Evolutionary conservation across 2,329 filamentous ascomycete species (phyloP), one percentile per base, ranked within the genome.

Genomic region (Dothidotthia symphoricarpi): DNA sequence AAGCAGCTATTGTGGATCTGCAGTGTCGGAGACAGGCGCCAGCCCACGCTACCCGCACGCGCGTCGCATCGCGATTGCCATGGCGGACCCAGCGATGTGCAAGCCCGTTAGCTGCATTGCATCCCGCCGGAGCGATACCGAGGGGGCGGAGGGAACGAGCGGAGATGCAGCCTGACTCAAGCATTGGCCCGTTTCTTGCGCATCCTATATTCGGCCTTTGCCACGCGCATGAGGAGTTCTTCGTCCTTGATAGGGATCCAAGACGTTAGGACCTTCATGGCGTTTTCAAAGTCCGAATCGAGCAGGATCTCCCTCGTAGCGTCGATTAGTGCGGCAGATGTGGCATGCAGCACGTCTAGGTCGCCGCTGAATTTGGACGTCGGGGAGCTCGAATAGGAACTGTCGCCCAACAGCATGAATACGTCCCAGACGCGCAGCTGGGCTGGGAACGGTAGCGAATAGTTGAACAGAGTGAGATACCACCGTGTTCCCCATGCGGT

Each of bases 361-460:
- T 88, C 86, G 26, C 80, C 77, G 53, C 77, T 72, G 38, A 63
- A 63, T 15, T 59, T 67, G 25, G 61, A 59, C 29, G 57, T 42
- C 39, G 55, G 45, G 44, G 63, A 51, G 15, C 53, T 59, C 17
- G 76, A 72, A n/a, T 81, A 55, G 6, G 56, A 63, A 8, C 77
- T 75, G 53, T 91, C 88, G 31, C 91, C 93, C 10, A 97, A 79
- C 11, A 98, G 80, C 79, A 98, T 88, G 69, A 97, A 97, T 1
- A 96, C 86, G 61, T 98, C 93, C 93, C 93, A 98, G 12, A 98
- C 86, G 32, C 93, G 85, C 24, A 98, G 81, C 67, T 97, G 93
- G 3, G 91, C 90, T 0, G 88, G 79, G 57, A 97, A 98, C 0
- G 93, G 93, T 34, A 98, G 87, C 12, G 88, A 94, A 59, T 97